Conservation (phyloP, 371 early-diverging fungal genomes). For the Lichtheimia ramosa region DNA sequence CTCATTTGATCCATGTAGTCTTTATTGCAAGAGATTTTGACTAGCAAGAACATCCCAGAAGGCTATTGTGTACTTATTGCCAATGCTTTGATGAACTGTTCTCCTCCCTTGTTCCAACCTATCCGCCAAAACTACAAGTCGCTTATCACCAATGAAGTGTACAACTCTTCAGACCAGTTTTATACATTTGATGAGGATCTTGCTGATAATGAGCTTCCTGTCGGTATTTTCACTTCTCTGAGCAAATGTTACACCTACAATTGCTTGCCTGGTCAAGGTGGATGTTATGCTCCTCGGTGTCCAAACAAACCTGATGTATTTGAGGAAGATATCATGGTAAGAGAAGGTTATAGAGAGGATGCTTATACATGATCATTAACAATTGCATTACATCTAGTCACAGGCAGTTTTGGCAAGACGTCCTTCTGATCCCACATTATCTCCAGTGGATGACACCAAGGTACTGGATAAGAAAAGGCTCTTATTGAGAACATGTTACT, state of each 20-base stretch:
- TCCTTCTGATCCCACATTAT: constrained; percentile 8
- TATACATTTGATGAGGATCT: constrained; percentile 43
- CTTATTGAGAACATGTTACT: neutral
- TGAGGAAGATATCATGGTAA: constrained; percentile 25
- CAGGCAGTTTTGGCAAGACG: constrained; percentile 12
- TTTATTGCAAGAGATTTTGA: constrained; percentile 16
- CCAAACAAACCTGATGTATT: constrained; percentile 32
- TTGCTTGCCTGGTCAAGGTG: constrained; percentile 37
- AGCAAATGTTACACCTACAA: constrained; percentile 32
- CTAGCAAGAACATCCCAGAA: constrained; percentile 25
- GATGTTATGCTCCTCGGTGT: constrained; percentile 43
- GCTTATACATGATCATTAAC: neutral
- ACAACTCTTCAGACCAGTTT: constrained; percentile 41
- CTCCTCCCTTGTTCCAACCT: constrained; percentile 34
- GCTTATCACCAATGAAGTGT: constrained; percentile 30
- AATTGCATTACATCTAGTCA: constrained; percentile 7
- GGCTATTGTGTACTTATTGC: constrained; percentile 33
- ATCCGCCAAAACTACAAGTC: constrained; percentile 48
- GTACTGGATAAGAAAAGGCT: constrained; percentile 6
- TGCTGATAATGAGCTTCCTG: constrained; percentile 23
- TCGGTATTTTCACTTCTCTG: constrained; percentile 32
- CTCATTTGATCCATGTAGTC: constrained; percentile 8
- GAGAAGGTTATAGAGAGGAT: neutral
- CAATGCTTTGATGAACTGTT: constrained; percentile 35
- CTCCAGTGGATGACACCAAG: constrained; percentile 11